Conservation (phyloP, 2,329 filamentous ascomycete genomes). For the Alternaria ventricosa region DNA sequence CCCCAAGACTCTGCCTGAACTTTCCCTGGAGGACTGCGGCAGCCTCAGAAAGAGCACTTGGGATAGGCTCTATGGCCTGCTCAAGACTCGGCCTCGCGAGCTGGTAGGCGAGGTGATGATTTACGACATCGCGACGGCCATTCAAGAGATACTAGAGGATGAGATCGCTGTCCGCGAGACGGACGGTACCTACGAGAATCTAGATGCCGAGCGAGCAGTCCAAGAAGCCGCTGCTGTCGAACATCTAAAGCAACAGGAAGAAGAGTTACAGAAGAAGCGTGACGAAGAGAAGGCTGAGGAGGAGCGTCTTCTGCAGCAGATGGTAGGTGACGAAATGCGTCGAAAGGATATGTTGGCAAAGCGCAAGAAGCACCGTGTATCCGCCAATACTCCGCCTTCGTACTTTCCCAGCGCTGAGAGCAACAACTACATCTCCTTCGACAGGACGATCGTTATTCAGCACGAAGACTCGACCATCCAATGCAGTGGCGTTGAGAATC, state of each 20-base stretch:
- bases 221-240: slow-evolving; percentile 76
- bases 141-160: slow-evolving; percentile 79
- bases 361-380: slow-evolving; percentile 61
- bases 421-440: slow-evolving; percentile 63
- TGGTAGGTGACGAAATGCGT: slow-evolving; percentile 75
- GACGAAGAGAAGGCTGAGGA: slow-evolving; percentile 67
- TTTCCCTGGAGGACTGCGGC: slow-evolving; percentile 70
- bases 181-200: slow-evolving; percentile 78
- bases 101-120: slow-evolving; percentile 70
- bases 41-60: slow-evolving; percentile 73
- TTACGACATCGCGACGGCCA: slow-evolving; percentile 64
- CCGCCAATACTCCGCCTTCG: slow-evolving; percentile 40
- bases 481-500: slow-evolving; percentile 73
- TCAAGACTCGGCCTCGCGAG: slow-evolving; percentile 72
- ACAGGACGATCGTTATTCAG: slow-evolving; percentile 68
- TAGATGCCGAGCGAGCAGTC: slow-evolving; percentile 86
- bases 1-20: slow-evolving; percentile 78
- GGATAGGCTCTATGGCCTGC: slow-evolving; percentile 72
- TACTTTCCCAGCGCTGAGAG: slow-evolving; percentile 49
- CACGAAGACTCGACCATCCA: slow-evolving; percentile 67
- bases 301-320: slow-evolving; percentile 71
- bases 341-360: slow-evolving; percentile 67
- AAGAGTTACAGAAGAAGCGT: slow-evolving; percentile 49
- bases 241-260: slow-evolving; percentile 57
- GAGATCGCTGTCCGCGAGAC: slow-evolving; percentile 79